Conservation (phyloP, 306 rosid genomes). For the peach (Prunus persica) region Prunus_persica_NCBIv2 NC_034009.1:28666501-28667000, state of each 20-base stretch:
- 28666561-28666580: too few species aligned
- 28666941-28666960: background rate
- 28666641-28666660: constrained; percentile 98
- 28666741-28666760: background rate
- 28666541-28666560: too few species aligned
- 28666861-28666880: constrained; percentile 8
- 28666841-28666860: constrained; percentile 46
- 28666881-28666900: background rate
- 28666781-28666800: constrained; percentile 6
- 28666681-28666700: constrained; percentile 60
- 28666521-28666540: background rate
- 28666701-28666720: constrained; percentile 42
- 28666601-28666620: constrained; percentile 77
- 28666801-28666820: background rate
- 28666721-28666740: background rate
- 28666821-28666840: background rate
- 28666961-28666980: background rate
- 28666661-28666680: constrained; percentile 93
- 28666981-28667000: background rate
- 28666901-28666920: background rate
- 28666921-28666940: background rate
- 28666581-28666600: constrained; percentile 25
- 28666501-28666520: background rate
- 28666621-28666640: constrained; percentile 93
- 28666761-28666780: background rate